A percentile compares a stretch with the other conserved stretches of the same genome.
Conservation (phyloP, 176 grass and related monocot genomes). For the Microstegium vimineum region DNA sequence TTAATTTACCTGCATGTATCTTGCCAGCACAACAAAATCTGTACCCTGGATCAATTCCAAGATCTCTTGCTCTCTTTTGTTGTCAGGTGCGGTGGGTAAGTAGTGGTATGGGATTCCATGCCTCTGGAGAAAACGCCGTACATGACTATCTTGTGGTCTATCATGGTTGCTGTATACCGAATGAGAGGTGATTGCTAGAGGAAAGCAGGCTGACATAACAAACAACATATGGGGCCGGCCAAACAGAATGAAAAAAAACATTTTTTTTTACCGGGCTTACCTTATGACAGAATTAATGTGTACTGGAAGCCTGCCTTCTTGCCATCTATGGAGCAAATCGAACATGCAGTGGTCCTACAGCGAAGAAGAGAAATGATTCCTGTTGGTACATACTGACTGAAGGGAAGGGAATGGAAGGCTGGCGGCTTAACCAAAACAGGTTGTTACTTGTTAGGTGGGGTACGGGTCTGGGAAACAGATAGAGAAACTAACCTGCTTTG, state of each 20-base stretch:
- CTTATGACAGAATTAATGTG: constrained; percentile 81
- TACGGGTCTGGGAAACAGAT: neutral
- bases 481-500: constrained; percentile 49
- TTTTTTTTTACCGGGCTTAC: constrained; percentile 8
- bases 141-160: constrained; percentile 65
- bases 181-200: neutral
- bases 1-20: constrained; percentile 93
- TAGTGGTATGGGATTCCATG: constrained; percentile 86
- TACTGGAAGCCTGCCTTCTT: constrained; percentile 74
- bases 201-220: neutral
- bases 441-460: too few relatives aligned
- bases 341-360: constrained; percentile 77
- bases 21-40: constrained; percentile 89
- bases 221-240: too few relatives aligned
- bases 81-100: constrained; percentile 55
- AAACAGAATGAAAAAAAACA: too few relatives aligned
- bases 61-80: constrained; percentile 83
- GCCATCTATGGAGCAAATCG: constrained; percentile 78
- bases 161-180: constrained; percentile 65
- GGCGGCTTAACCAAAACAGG: neutral
- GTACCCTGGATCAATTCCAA: constrained; percentile 65
- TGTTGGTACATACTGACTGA: neutral
- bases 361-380: neutral
- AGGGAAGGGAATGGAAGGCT: too few relatives aligned
- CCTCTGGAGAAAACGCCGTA: constrained; percentile 72